Conservation (phyloP, 2,329 filamentous ascomycete species). For the Neonectria sp. region DNA sequence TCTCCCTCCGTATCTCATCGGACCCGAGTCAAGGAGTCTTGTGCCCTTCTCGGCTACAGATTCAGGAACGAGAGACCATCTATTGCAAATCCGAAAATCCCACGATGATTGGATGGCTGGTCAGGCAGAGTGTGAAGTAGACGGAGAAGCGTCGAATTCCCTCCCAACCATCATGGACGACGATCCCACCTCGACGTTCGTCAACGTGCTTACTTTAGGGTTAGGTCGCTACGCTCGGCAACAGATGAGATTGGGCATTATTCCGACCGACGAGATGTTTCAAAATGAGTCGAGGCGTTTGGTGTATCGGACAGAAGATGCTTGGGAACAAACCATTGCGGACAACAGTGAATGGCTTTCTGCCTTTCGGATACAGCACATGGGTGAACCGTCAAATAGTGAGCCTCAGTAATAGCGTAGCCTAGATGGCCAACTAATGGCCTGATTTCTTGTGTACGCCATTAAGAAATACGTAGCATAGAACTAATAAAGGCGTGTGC, state of each 20-base stretch:
- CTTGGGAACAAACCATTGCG: constrained; percentile 48
- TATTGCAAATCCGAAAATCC: constrained; percentile 35
- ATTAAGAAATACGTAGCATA: not conserved
- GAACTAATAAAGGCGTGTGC: not conserved
- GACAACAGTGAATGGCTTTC: constrained; percentile 48
- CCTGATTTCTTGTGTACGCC: not conserved
- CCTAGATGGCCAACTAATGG: not conserved
- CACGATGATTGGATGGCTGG: not conserved
- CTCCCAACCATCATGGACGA: not conserved
- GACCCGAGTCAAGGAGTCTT: constrained; percentile 36
- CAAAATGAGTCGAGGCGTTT: constrained; percentile 45
- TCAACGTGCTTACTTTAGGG: constrained; percentile 35
- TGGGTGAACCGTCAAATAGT: not conserved
- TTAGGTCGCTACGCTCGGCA: constrained; percentile 43
- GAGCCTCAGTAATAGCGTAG: not conserved
- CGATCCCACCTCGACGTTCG: constrained; percentile 26
- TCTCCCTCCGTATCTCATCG: constrained; percentile 24
- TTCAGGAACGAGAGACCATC: constrained; percentile 39
- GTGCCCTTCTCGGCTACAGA: constrained; percentile 49
- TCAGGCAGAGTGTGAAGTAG: not conserved
- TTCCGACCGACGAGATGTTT: constrained; percentile 48
- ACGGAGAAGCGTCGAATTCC: not conserved
- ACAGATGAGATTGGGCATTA: constrained; percentile 39
- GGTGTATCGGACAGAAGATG: constrained; percentile 43
- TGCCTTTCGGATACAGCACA: constrained; percentile 37